Conservation (phyloP, 2,329 filamentous ascomycete genomes). For the Gnomoniopsis smithogilvyi region DNA sequence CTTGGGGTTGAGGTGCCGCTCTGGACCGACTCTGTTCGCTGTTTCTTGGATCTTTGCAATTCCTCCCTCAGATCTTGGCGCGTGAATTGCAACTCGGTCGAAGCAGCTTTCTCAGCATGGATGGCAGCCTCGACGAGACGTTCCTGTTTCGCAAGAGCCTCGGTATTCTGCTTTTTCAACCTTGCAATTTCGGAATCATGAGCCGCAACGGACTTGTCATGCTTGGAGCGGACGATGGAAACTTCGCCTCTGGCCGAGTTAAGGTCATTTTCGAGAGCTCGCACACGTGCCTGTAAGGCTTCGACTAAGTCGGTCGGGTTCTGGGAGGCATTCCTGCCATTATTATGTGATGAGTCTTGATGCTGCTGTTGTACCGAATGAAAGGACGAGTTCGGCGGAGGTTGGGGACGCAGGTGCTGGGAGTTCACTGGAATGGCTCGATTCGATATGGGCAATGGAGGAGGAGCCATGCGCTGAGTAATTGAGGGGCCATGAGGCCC, state of each 20-base stretch:
- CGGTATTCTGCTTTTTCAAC: slow-evolving; percentile 60
- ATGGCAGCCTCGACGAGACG: slow-evolving; percentile 62
- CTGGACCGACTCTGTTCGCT: slow-evolving; percentile 39
- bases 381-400: slow-evolving; percentile 20
- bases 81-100: slow-evolving; percentile 70
- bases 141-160: slow-evolving; percentile 62
- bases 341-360: slow-evolving; percentile 22
- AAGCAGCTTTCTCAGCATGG: slow-evolving; percentile 61
- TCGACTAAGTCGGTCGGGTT: slow-evolving; percentile 37
- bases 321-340: slow-evolving; percentile 16
- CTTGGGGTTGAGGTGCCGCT: slow-evolving; percentile 56
- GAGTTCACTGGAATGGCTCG: slow-evolving; percentile 16
- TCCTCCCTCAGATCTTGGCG: slow-evolving; percentile 68
- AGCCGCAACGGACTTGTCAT: slow-evolving; percentile 57
- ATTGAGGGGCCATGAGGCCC: slow-evolving; percentile 26
- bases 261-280: slow-evolving; percentile 53
- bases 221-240: slow-evolving; percentile 70
- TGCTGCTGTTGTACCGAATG: slow-evolving; percentile 28
- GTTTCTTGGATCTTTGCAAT: slow-evolving; percentile 37
- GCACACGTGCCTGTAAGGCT: slow-evolving; percentile 50
- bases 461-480: slow-evolving; percentile 40
- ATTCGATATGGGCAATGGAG: slow-evolving; percentile 23
- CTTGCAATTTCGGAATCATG: slow-evolving; percentile 61
- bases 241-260: slow-evolving; percentile 67
- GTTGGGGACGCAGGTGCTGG: slow-evolving; percentile 23